Evolutionary conservation across 2,329 filamentous ascomycete species (phyloP).

Genomic region (Scortechinia acanthostroma): DNA sequence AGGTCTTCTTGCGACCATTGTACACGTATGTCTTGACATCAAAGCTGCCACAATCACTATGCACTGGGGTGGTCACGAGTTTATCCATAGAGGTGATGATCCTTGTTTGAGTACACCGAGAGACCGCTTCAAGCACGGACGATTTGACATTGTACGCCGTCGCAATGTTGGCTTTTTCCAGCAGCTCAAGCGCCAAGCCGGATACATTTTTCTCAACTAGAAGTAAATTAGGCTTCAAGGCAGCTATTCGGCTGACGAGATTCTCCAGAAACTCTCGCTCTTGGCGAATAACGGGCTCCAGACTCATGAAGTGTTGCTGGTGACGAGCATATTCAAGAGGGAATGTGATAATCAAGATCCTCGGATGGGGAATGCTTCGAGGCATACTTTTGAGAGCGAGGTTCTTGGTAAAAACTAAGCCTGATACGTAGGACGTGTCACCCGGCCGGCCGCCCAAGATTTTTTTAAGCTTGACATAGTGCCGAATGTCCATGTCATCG

Average conservation of each 20-base stretch:
- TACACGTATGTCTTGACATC: slow-evolving; percentile 94
- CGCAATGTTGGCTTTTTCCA: slow-evolving; percentile 82
- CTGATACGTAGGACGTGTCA: slow-evolving; percentile 93
- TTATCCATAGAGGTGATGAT: slow-evolving; percentile 95
- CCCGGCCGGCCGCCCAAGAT: slow-evolving; percentile 83
- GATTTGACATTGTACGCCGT: slow-evolving; percentile 96
- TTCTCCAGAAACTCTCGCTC: slow-evolving; percentile 90
- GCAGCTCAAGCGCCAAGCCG: slow-evolving; percentile 78
- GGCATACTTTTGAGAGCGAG: slow-evolving; percentile 94
- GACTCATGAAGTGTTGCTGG: slow-evolving; percentile 90
- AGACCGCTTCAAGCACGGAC: slow-evolving; percentile 89
- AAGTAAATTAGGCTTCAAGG: slow-evolving; percentile 75
- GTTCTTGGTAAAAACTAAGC: slow-evolving; percentile 95
- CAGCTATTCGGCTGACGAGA: slow-evolving; percentile 83
- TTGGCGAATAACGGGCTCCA: slow-evolving; percentile 92
- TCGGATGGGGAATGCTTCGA: slow-evolving; percentile 73
- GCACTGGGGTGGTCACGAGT: slow-evolving; percentile 61
- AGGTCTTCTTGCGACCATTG: slow-evolving; percentile 79
- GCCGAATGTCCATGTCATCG: slow-evolving; percentile 92
- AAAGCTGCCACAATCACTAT: slow-evolving; percentile 78
- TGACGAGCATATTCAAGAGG: slow-evolving; percentile 93
- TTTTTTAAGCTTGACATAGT: slow-evolving; percentile 96
- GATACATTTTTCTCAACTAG: slow-evolving; percentile 92
- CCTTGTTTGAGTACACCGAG: slow-evolving; percentile 81
- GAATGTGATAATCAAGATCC: slow-evolving; percentile 88